These are phyloP conservation scores for Scheffersomyces stambukii DNA, from an alignment of 1,139 yeast genomes.

Conservation along the genomic window DNA sequence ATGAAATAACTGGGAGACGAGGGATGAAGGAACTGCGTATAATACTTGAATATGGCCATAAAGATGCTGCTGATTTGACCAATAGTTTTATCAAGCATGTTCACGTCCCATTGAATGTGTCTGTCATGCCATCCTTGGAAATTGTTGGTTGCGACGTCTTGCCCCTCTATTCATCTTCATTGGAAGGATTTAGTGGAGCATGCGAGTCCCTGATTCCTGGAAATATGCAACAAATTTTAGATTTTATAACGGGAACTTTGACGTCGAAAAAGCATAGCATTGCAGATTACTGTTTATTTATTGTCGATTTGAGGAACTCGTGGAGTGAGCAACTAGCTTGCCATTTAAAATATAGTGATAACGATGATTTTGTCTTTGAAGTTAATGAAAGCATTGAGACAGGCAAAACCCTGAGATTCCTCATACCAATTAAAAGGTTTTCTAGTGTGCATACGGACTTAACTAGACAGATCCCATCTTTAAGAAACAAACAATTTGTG, in stretches of 20 bases:
- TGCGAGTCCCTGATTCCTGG: too few relatives aligned
- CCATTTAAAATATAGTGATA: conserved; percentile 15
- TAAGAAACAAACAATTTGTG: conserved; percentile 69
- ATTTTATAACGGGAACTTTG: too few relatives aligned
- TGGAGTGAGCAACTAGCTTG: conserved; percentile 50
- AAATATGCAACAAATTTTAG: conserved; percentile 9
- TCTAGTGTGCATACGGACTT: conserved; percentile 41
- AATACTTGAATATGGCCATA: conserved; percentile 64
- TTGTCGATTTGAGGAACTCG: conserved; percentile 66
- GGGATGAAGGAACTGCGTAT: conserved; percentile 67
- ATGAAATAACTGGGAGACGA: conserved; percentile 67
- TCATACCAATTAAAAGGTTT: conserved; percentile 65
- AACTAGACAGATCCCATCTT: conserved; percentile 63
- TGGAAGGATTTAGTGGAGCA: conserved; percentile 18
- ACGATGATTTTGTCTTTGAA: conserved; percentile 11
- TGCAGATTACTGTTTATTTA: conserved; percentile 54
- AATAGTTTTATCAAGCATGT: conserved; percentile 50
- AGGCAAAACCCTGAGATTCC: conserved; percentile 53
- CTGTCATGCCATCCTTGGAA: conserved; percentile 70
- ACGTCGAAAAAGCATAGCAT: too few relatives aligned
- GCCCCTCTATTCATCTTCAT: conserved; percentile 37
- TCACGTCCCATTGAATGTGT: conserved; percentile 59
- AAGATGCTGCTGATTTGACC: conserved; percentile 16
- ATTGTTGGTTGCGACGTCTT: conserved; percentile 70
- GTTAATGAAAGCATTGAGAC: conserved; percentile 36